Base-by-base conservation (phyloP, 2,329 filamentous ascomycete genomes). In the Blastomyces gilchristii region DNA sequence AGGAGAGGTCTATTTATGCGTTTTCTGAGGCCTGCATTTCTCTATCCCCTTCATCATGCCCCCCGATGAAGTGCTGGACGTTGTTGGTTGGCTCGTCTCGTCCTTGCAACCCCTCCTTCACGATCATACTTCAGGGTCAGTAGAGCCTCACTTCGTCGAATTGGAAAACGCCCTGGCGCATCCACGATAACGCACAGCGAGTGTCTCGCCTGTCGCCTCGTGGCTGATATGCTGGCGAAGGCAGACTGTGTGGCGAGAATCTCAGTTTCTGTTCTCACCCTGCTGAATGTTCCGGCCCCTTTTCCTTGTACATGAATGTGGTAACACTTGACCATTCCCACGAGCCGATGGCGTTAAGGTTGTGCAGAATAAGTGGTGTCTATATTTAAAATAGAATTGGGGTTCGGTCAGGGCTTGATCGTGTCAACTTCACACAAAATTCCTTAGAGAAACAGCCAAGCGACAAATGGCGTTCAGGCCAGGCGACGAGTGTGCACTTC, bases 1-100 rank as follows among this genome's bases (percentile, higher is more conserved):
- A 31, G 52, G 39, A 47, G 31, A 31, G 59, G 47, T 14, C 50
- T 64, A 62, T 63, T 65, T 63, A 64, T 63, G 59, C 53, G 12
- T 62, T 64, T 60, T 41, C 45, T 16, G 28, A 41, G 7, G 22
- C 4, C 22, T 37, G 1, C 16, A 53, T n/a, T 22, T 16, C 25
- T 9, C 58, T 47, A 22, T 28, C 41, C 25, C n/a, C 12, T 37
- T 34, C 34, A 45, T 18, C 18, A 43, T 39, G 3, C 31, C 37
- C 14, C 14, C 53, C 41, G 31, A 39, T 31, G 34, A 45, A 53
- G 28, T 16, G 37, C 11, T 54, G 25, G 39, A 11, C 5, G 49
- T 25, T 25, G n/a, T 47, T 11, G 28, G 43, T 31, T 43, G 45
- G 25, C 43, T 58, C 22, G 12, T 59, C 58, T 59, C 25, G n/a